phyloP scores from a whole-genome alignment of 1,284 basidiomycete species.

The Trichosporon coremiiforme region DNA sequence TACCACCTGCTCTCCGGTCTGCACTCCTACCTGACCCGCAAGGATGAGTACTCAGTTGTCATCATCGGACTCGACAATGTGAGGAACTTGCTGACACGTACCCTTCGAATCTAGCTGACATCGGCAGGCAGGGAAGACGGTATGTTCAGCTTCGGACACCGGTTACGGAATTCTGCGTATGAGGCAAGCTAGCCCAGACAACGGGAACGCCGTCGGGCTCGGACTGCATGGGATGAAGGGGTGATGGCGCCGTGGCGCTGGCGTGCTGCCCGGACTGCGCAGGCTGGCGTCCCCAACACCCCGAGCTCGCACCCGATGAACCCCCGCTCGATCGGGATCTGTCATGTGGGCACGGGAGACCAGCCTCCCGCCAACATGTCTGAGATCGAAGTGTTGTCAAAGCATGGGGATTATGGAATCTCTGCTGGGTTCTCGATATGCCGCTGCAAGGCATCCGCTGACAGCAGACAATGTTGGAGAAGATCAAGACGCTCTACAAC shows the following conservation, averaged over 20 bases:
- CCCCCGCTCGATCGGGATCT: not conserved
- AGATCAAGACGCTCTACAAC: slow-evolving; percentile 88
- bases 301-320: not conserved
- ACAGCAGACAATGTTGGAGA: slow-evolving; percentile 78
- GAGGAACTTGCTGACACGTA: slow-evolving; percentile 21
- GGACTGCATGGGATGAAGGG: not conserved
- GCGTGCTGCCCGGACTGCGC: not conserved
- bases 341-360: not conserved
- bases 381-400: not conserved
- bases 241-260: not conserved
- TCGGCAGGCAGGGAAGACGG: slow-evolving; percentile 78
- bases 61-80: slow-evolving; percentile 71
- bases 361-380: not conserved
- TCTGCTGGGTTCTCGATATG: not conserved
- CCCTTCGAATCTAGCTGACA: not conserved
- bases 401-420: not conserved
- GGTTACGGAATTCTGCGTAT: not conserved
- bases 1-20: slow-evolving; percentile 88
- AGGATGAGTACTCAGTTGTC: slow-evolving; percentile 90
- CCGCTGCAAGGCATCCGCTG: not conserved
- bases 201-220: not conserved
- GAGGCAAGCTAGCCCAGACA: not conserved
- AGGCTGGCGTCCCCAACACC: not conserved
- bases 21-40: slow-evolving; percentile 83
- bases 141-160: slow-evolving; percentile 50